These are phyloP conservation scores for Phytopythium sindhum DNA, from an alignment of 352 stramenopile genomes.

Conservation along the genomic window DNA sequence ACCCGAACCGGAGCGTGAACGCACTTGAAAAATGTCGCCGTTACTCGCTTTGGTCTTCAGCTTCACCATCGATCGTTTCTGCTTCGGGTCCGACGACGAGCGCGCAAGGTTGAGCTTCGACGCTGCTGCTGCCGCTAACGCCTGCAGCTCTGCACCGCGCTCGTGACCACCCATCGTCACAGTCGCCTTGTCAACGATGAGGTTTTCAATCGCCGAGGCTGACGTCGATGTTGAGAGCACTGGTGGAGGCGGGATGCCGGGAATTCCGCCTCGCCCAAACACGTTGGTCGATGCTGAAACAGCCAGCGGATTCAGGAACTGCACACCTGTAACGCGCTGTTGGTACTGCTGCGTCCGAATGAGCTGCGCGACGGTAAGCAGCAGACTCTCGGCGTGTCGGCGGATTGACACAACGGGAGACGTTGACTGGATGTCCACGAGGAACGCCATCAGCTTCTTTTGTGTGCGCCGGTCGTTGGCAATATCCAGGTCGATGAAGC, in stretches of 20 bases:
- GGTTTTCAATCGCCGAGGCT: constrained; percentile 14
- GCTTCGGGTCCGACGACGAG: constrained; percentile 77
- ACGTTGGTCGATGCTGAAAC: neutral
- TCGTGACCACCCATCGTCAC: constrained; percentile 3
- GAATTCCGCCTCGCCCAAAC: constrained; percentile 3
- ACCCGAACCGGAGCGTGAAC: constrained; percentile 20
- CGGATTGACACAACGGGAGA: constrained; percentile 74
- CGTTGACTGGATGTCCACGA: constrained; percentile 74
- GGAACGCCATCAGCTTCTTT: constrained; percentile 69
- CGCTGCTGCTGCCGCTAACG: constrained; percentile 33
- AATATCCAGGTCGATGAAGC: constrained; percentile 80
- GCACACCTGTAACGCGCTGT: constrained; percentile 15
- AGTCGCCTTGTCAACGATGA: constrained; percentile 7
- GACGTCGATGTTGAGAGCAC: constrained; percentile 21
- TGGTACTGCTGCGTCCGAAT: constrained; percentile 54
- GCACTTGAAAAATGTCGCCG: constrained; percentile 54
- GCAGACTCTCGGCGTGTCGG: constrained; percentile 66
- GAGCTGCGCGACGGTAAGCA: constrained; percentile 59
- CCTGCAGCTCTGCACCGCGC: constrained; percentile 5
- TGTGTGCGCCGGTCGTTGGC: constrained; percentile 57
- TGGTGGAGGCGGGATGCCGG: constrained; percentile 2
- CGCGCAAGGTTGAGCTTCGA: constrained; percentile 66
- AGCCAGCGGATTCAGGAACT: neutral
- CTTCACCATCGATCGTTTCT: constrained; percentile 60
- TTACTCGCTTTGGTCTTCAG: constrained; percentile 51